Base-by-base conservation (phyloP, 306 rosid species). In the Cucurbita moschata region DNA sequence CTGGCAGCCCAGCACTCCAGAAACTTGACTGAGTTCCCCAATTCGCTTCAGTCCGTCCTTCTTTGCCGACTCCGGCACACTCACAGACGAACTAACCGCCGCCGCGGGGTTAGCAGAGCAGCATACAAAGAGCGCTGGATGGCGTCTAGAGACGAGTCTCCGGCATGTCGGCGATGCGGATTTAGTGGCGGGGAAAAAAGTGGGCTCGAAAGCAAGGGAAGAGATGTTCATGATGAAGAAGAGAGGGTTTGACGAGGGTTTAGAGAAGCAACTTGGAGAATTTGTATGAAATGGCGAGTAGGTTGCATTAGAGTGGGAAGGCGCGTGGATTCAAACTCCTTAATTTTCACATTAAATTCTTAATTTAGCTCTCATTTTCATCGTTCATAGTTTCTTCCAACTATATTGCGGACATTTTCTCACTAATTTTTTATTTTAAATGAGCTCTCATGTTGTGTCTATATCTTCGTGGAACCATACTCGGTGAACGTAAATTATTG, bases 1-100 rank as follows among this genome's bases (percentile, higher is more conserved):
- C 71, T 94, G 99, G 81, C 92, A 84, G 37, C 99, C 97, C 72
- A 91, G 75, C 14, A 94, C 99, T 10, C 92, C 97, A 0, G 99
- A 91, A 0, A 94, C 92, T 78, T 91, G 97, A 63, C 90, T 88
- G 5, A 91, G 86, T 0, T 96, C 84, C 50, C 73, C 96, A 44
- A 94, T 91, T 49, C 92, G 92, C 43, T 65, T 40, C 35, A 57
- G 44, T 6, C 66, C 72, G 10, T 76, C 72, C 21, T 13, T 56
- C 50, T 47, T 61, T 40, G 81, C 46, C 21, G 86, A 76, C 68
- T 75, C 84, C 61, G 86, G 84, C n/a, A 86, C 87, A 80, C 70
- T 56, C 68, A 87, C 82, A 50, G 88, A 81, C 4, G 93, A 53
- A 6, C 87, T 75, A 14, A 90, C 79, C 46, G 89, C 61, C 0